A percentile compares a stretch with the other conserved stretches of the same genome.
phyloP scores from a whole-genome alignment of 176 grass and related monocot species.

The Saccharum spontaneum region DNA sequence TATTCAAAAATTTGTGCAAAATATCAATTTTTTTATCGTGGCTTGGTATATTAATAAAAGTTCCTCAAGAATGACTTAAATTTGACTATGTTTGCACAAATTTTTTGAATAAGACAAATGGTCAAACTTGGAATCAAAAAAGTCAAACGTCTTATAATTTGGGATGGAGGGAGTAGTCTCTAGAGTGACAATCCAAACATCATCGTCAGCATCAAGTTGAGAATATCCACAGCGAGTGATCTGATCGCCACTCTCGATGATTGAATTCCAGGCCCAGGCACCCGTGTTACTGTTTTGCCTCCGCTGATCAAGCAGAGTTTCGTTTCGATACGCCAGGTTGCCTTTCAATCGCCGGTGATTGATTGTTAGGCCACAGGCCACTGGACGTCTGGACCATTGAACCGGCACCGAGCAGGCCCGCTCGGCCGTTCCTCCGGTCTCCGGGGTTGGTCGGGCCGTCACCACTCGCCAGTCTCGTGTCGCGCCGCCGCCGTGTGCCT shows the following conservation, averaged over 20 bases:
- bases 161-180: too few species aligned
- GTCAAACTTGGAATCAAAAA: too few species aligned
- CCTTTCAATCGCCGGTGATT: not conserved
- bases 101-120: too few species aligned
- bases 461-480: not conserved
- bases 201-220: not conserved
- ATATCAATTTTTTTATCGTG: too few species aligned
- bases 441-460: not conserved
- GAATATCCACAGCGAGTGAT: not conserved
- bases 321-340: not conserved
- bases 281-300: not conserved
- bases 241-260: not conserved
- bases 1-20: too few species aligned
- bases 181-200: not conserved
- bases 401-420: not conserved
- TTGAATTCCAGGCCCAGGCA: not conserved
- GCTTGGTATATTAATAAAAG: too few species aligned
- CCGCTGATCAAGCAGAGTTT: not conserved
- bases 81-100: too few species aligned
- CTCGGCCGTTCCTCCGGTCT: not conserved
- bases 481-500: not conserved
- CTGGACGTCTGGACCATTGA: not conserved
- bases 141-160: too few species aligned
- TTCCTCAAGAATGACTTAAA: too few species aligned
- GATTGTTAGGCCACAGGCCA: slow-evolving; percentile 10